These are phyloP conservation scores for Sanghuangporus baumii DNA, from an alignment of 1,284 basidiomycete species.

Conservation along the genomic window DNA sequence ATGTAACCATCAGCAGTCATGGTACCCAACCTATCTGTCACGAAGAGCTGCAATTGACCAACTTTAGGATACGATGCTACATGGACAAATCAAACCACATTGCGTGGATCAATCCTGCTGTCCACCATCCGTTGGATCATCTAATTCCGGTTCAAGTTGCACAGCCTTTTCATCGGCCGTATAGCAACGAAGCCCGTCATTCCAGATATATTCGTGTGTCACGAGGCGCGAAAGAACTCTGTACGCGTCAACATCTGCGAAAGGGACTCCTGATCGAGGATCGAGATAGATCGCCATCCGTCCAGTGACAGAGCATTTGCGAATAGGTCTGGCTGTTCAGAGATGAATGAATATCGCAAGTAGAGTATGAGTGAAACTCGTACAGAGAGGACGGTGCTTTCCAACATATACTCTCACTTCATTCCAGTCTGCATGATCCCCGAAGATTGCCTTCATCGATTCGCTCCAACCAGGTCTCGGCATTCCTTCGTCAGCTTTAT, in stretches of 20 bases:
- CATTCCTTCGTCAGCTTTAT: conserved; percentile 44
- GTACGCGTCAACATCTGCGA: conserved; percentile 65
- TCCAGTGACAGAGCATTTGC: conserved; percentile 61
- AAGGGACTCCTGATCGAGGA: conserved; percentile 72
- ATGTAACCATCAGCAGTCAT: background rate
- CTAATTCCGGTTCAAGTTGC: background rate
- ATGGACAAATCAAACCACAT: background rate
- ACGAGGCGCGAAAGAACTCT: conserved; percentile 52
- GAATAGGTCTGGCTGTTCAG: conserved; percentile 50
- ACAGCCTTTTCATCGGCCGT: conserved; percentile 1
- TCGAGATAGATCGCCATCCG: conserved; percentile 64
- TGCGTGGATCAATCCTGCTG: background rate
- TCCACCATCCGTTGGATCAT: background rate
- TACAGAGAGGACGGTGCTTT: conserved; percentile 57
- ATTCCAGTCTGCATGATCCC: conserved; percentile 67
- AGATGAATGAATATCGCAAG: background rate
- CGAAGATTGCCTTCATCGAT: conserved; percentile 75
- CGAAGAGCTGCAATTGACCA: background rate
- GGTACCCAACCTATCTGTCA: background rate
- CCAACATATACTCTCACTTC: conserved; percentile 54
- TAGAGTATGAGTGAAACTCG: conserved; percentile 22
- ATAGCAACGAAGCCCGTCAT: conserved; percentile 50
- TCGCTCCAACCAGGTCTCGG: conserved; percentile 58
- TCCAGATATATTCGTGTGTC: conserved; percentile 64
- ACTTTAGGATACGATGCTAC: background rate